These are phyloP conservation scores for Ogataea haglerorum DNA, from an alignment of 805 yeast genomes.

Conservation along the genomic window DNA sequence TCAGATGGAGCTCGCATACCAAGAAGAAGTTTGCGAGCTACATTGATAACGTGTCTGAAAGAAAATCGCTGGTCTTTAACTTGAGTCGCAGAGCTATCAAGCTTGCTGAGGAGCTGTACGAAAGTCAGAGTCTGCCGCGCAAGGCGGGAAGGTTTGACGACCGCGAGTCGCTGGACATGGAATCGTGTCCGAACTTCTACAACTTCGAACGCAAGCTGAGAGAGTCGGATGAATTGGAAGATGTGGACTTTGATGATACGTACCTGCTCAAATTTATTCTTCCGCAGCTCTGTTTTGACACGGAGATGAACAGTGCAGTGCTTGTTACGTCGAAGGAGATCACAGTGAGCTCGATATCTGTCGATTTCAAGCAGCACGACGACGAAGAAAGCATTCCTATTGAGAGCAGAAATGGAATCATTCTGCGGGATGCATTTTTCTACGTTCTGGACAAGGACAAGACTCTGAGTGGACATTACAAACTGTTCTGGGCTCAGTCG, in stretches of 20 bases:
- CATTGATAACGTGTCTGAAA: conserved; percentile 32
- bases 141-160: conserved; percentile 8
- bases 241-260: conserved; percentile 27
- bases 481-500: conserved; percentile 27
- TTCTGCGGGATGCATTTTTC: conserved; percentile 53
- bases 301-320: conserved; percentile 45
- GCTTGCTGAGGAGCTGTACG: conserved; percentile 29
- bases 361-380: conserved; percentile 41
- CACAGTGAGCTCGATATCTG: conserved; percentile 48
- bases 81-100: conserved; percentile 30
- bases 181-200: conserved; percentile 30
- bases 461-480: conserved; percentile 32
- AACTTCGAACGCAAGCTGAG: conserved; percentile 54
- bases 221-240: conserved; percentile 20
- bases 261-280: conserved; percentile 65
- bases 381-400: conserved; percentile 39
- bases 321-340: conserved; percentile 56
- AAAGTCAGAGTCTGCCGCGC: conserved; percentile 9
- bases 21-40: conserved; percentile 62
- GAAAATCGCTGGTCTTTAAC: conserved; percentile 29
- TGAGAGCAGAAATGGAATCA: conserved; percentile 56
- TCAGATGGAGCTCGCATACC: conserved; percentile 73
- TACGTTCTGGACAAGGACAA: conserved; percentile 45
- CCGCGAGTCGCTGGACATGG: conserved; percentile 11
- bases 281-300: conserved; percentile 72